Percentiles rank a stretch among this genome's conserved stretches.
Conservation (phyloP, 768 basidiomycete species). For the Lactifluus piperatus region DNA sequence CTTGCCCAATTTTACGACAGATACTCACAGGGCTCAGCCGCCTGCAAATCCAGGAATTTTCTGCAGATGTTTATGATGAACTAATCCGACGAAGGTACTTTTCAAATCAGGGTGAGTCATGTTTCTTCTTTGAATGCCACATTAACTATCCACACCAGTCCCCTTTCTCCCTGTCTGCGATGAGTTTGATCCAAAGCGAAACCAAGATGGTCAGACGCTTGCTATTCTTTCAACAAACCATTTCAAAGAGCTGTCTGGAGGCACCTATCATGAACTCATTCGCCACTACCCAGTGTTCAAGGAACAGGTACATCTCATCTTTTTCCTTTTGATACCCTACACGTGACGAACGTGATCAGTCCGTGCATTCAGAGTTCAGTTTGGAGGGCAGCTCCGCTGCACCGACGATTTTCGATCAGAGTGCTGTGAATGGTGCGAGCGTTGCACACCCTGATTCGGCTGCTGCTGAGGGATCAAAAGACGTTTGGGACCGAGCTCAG, state of each 20-base stretch:
- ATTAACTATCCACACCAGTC: slow-evolving; percentile 33
- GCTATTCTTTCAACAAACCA: slow-evolving; percentile 83
- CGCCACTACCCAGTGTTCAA: slow-evolving; percentile 93
- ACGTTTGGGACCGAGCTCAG: too few relatives aligned
- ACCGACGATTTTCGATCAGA: too few relatives aligned
- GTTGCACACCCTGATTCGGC: too few relatives aligned
- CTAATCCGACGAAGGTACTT: slow-evolving; percentile 61
- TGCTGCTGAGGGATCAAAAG: too few relatives aligned
- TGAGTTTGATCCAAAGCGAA: slow-evolving; percentile 96
- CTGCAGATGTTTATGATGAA: slow-evolving; percentile 97
- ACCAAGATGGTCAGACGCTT: slow-evolving; percentile 91
- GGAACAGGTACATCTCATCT: slow-evolving; percentile 53
- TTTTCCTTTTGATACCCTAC: background rate
- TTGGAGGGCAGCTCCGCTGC: too few relatives aligned
- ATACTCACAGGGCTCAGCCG: slow-evolving; percentile 90
- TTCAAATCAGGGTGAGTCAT: slow-evolving; percentile 54
- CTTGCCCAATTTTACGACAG: slow-evolving; percentile 69
- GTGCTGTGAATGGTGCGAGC: too few relatives aligned
- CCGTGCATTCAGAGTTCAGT: too few relatives aligned
- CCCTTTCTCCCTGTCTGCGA: slow-evolving; percentile 85
- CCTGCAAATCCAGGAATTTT: slow-evolving; percentile 95
- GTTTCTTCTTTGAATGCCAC: background rate
- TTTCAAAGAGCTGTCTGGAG: slow-evolving; percentile 91
- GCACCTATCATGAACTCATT: slow-evolving; percentile 91
- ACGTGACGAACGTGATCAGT: too few relatives aligned